A percentile compares a stretch with the other conserved stretches of the same genome.
Evolutionary conservation across 2,329 filamentous ascomycete genomes (phyloP).

Genomic region (Dothideomycetes sp.): DNA sequence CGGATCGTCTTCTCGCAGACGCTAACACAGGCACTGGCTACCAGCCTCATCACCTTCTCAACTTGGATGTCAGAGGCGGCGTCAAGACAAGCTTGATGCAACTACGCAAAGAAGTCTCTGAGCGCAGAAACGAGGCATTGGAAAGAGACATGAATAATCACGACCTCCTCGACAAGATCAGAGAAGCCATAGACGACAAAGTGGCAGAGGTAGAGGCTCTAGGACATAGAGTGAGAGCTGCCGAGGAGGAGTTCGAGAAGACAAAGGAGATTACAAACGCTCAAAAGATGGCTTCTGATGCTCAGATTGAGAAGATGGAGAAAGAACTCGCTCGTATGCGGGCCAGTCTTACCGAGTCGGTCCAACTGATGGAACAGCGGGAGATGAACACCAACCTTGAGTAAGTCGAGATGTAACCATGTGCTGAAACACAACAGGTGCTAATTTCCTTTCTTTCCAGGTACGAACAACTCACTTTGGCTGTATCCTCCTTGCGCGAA

Average conservation of each 20-base stretch:
- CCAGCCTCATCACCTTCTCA: slow-evolving; percentile 78
- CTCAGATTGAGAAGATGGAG: slow-evolving; percentile 97
- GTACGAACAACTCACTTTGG: slow-evolving; percentile 84
- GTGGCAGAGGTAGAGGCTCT: slow-evolving; percentile 83
- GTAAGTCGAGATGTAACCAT: slow-evolving; percentile 38
- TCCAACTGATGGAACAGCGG: slow-evolving; percentile 84
- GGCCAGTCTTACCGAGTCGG: slow-evolving; percentile 67
- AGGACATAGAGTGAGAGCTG: slow-evolving; percentile 75
- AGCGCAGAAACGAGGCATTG: slow-evolving; percentile 68
- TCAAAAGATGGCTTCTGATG: slow-evolving; percentile 78
- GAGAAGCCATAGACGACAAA: slow-evolving; percentile 95
- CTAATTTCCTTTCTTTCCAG: slow-evolving; percentile 30
- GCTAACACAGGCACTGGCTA: slow-evolving; percentile 61
- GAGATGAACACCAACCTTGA: slow-evolving; percentile 97
- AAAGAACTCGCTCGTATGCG: slow-evolving; percentile 95
- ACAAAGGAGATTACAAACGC: slow-evolving; percentile 78
- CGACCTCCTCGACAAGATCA: slow-evolving; percentile 85
- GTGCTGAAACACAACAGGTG: neutral
- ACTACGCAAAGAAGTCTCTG: slow-evolving; percentile 84
- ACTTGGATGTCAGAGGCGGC: slow-evolving; percentile 73
- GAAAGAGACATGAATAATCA: slow-evolving; percentile 92
- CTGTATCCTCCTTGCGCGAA: slow-evolving; percentile 75
- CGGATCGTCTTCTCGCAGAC: slow-evolving; percentile 73
- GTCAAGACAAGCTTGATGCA: slow-evolving; percentile 68
- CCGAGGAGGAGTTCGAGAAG: slow-evolving; percentile 88